A percentile compares a stretch with the other conserved stretches of the same genome.
phyloP scores from a whole-genome alignment of 176 grass and related monocot species.

The Hyparrhenia diplandra region DNA sequence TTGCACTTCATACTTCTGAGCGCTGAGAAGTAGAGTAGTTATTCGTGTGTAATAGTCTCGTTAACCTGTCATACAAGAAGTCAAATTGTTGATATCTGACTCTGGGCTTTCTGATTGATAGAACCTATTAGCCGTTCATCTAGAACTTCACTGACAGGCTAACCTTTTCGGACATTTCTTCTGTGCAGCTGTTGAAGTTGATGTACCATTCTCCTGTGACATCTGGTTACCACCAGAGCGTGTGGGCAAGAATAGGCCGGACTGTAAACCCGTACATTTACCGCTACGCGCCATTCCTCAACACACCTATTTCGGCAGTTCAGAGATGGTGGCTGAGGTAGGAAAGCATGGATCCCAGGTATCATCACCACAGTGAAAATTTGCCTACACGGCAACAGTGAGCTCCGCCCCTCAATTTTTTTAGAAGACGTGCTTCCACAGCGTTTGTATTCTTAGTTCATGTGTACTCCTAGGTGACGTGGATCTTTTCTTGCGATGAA shows the following conservation, averaged over 20 bases:
- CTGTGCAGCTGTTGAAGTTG: slow-evolving; percentile 69
- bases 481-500: no score
- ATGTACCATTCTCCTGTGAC: slow-evolving; percentile 85
- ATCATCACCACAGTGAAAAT: neutral
- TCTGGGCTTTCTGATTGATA: neutral
- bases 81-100: no score
- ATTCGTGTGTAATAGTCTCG: no score
- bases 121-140: neutral
- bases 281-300: slow-evolving; percentile 66
- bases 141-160: neutral
- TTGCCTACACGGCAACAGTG: neutral
- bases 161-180: slow-evolving; percentile 14
- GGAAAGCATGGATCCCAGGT: neutral
- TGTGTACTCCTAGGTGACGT: no score
- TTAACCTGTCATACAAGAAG: no score
- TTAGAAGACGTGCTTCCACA: slow-evolving; percentile 7
- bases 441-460: slow-evolving; percentile 11
- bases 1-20: no score
- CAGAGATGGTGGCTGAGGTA: slow-evolving; percentile 98
- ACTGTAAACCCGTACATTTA: slow-evolving; percentile 59
- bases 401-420: neutral
- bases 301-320: slow-evolving; percentile 57
- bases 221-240: slow-evolving; percentile 70
- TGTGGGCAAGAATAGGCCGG: slow-evolving; percentile 76
- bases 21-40: no score